Percentiles rank a stretch among this genome's conserved stretches.
Evolutionary conservation across 140 eudicot species (phyloP).

Genomic region (Oenanthe javanica): DNA sequence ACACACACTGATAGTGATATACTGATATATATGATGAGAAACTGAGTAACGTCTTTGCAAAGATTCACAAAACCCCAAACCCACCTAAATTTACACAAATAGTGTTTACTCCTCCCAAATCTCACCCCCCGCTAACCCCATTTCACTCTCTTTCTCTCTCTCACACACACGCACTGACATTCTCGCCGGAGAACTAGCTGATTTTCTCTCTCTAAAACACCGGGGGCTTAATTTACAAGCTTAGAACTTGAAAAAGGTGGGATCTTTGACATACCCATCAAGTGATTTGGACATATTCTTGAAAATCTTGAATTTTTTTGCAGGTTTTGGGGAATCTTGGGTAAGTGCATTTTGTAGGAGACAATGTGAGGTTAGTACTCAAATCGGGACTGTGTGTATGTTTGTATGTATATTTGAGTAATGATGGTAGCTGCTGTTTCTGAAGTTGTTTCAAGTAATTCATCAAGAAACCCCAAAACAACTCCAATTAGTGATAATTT

Average conservation of each 20-base stretch:
- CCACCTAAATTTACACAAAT: conserved; percentile 17
- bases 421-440: conserved; percentile 73
- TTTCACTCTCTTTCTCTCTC: background rate
- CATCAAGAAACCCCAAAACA: conserved; percentile 24
- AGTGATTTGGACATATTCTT: conserved; percentile 18
- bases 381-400: background rate
- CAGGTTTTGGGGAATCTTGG: conserved; percentile 16
- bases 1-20: no score
- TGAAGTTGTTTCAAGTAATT: conserved; percentile 38
- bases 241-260: conserved; percentile 20
- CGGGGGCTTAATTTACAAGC: background rate
- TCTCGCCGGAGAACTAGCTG: conserved; percentile 25
- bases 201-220: background rate
- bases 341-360: conserved; percentile 19
- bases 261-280: conserved; percentile 17
- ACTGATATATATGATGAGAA: background rate
- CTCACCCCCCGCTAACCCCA: conserved; percentile 17
- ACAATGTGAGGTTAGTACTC: conserved; percentile 51
- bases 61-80: conserved; percentile 32
- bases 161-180: conserved; percentile 17
- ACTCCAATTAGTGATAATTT: conserved; percentile 22
- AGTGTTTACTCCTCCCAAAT: conserved; percentile 18
- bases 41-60: conserved; percentile 41
- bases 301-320: conserved; percentile 32
- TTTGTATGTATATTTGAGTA: conserved; percentile 8